Conservation (phyloP, 352 stramenopile species). For the Phytopythium cucurbitacearum region DNA sequence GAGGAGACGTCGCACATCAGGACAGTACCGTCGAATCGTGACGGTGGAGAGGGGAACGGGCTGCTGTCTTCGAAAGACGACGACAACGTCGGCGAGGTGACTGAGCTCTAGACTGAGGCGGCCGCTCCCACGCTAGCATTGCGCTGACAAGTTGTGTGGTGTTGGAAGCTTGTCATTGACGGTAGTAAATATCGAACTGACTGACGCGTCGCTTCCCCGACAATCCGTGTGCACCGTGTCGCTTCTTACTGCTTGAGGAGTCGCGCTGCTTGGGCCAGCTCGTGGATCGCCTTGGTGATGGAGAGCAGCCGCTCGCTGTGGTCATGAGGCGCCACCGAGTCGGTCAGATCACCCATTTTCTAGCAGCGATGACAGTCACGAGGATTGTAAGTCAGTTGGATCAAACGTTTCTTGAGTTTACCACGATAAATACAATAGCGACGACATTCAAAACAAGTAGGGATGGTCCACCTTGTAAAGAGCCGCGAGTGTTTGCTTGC, state of each 20-base stretch:
- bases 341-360: slow-evolving; percentile 70
- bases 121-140: background rate
- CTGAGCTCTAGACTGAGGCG: slow-evolving; percentile 1
- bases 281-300: slow-evolving; percentile 56
- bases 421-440: background rate
- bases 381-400: slow-evolving; percentile 13
- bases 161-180: background rate
- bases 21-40: slow-evolving; percentile 13
- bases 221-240: background rate
- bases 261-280: slow-evolving; percentile 59
- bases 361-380: slow-evolving; percentile 9
- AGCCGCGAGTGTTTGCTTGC: slow-evolving; percentile 49
- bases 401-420: background rate
- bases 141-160: too few species aligned
- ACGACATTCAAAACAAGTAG: slow-evolving; percentile 25
- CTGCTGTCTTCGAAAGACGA: slow-evolving; percentile 33
- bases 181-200: background rate
- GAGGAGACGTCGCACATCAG: slow-evolving; percentile 62
- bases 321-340: slow-evolving; percentile 48
- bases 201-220: background rate
- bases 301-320: slow-evolving; percentile 53
- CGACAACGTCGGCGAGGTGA: slow-evolving; percentile 5
- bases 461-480: slow-evolving; percentile 74
- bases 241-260: slow-evolving; percentile 26
- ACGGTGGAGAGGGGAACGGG: slow-evolving; percentile 34